phyloP scores from a whole-genome alignment of 768 basidiomycete genomes.

The Russula sp. region DNA sequence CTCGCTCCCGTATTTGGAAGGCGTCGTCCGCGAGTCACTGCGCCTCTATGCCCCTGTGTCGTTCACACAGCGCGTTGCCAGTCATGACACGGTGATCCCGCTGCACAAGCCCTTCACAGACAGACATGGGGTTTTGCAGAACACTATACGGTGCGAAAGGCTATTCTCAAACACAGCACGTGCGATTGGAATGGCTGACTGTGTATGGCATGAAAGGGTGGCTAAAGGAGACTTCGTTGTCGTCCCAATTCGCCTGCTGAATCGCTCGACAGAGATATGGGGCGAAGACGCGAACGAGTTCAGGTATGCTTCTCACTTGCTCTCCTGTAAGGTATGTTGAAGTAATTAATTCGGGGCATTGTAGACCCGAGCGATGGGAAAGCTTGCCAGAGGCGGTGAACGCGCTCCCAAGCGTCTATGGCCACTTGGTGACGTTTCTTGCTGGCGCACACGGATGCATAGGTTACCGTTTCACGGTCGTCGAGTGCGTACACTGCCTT shows the following conservation, averaged over 20 bases:
- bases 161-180: too few relatives aligned
- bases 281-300: slow-evolving; percentile 33
- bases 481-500: slow-evolving; percentile 21
- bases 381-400: slow-evolving; percentile 14
- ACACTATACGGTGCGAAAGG: slow-evolving; percentile 20
- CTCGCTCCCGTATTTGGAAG: slow-evolving; percentile 32
- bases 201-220: slow-evolving; percentile 1
- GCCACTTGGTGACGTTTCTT: slow-evolving; percentile 29
- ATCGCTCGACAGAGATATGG: slow-evolving; percentile 30
- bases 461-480: slow-evolving; percentile 28
- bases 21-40: slow-evolving; percentile 30
- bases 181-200: background rate
- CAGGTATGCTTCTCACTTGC: slow-evolving; percentile 1
- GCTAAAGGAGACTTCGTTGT: slow-evolving; percentile 22
- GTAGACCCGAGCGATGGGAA: slow-evolving; percentile 25
- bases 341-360: background rate
- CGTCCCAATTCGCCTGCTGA: slow-evolving; percentile 28
- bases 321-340: background rate
- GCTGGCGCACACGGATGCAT: slow-evolving; percentile 30
- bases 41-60: slow-evolving; percentile 28
- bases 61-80: slow-evolving; percentile 26
- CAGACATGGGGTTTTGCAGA: slow-evolving; percentile 13
- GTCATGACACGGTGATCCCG: slow-evolving; percentile 30
- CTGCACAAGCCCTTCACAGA: slow-evolving; percentile 27
- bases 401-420: slow-evolving; percentile 16